phyloP scores from a whole-genome alignment of 306 rosid species.

The Sindora glabra region DNA sequence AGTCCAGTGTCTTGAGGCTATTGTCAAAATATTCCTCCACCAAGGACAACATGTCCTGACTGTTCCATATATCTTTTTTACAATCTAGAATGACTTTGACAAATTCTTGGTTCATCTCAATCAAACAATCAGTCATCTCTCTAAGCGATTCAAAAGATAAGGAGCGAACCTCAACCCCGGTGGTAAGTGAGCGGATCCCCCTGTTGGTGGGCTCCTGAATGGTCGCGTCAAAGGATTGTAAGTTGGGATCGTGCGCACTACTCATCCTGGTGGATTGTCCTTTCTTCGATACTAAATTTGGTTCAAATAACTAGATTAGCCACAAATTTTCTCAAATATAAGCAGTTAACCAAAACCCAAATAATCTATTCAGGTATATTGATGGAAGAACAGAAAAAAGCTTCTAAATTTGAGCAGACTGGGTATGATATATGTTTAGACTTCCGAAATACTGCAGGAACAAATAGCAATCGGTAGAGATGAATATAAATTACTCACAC shows the following conservation, averaged over 20 bases:
- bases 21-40: conserved; percentile 64
- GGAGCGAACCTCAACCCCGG: conserved; percentile 52
- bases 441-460: no score
- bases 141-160: conserved; percentile 57
- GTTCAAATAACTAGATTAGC: not conserved
- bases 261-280: conserved; percentile 45
- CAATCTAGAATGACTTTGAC: conserved; percentile 55
- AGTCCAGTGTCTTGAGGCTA: conserved; percentile 56
- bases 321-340: not conserved
- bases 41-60: conserved; percentile 47
- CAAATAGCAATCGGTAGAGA: no score
- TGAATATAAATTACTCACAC: no score
- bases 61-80: conserved; percentile 62
- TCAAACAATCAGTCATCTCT: conserved; percentile 59
- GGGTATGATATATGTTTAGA: not conserved
- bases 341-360: not conserved
- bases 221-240: conserved; percentile 56
- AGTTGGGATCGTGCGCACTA: conserved; percentile 38
- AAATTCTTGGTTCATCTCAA: conserved; percentile 73
- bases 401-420: not conserved
- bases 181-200: conserved; percentile 54
- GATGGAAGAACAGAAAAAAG: no score
- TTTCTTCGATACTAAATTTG: conserved; percentile 51
- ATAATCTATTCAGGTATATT: no score
- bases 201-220: conserved; percentile 59